Base-by-base conservation (phyloP, 2,329 filamentous ascomycete genomes). In the Neurospora crassa region DNA sequence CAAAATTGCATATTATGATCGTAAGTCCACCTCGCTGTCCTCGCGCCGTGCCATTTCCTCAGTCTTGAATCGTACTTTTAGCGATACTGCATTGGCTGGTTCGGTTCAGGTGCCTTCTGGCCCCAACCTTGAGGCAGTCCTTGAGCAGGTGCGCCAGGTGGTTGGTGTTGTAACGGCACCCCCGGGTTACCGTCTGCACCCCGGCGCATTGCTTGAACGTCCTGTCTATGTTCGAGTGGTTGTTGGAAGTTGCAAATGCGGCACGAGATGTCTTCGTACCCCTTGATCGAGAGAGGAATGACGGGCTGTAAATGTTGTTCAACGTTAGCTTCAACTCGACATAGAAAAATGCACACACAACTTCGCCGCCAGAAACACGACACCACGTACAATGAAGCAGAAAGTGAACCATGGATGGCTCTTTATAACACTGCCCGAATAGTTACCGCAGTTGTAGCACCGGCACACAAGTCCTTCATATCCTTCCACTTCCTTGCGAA, bases 231-330 rank as follows among this genome's bases (percentile, higher is more conserved):
- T 74, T 87, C 83, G 70, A 91, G 84, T 11, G 89, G 88, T 79
- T 94, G 91, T 74, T 88, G 86, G 79, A 93, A 94, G 79, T 90
- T 89, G 85, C 92, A 95, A 79, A 94, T 89, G 77, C 89, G 86
- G 83, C 92, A 95, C 72, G 85, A 83, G 71, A 95, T 86, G 77
- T 93, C 91, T 76, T 90, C 84, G 80, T 90, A 90, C 70, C 88
- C 88, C 71, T 87, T 85, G 74, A 90, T 83, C 67, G 88, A 90
- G 77, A 94, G 90, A 0, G 92, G 92, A 37, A 94, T 84, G 67
- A 94, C 80, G 68, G 92, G 92, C 86, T 90, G 72, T 34, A n/a
- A 67, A 12, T 40, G 40, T 41, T 67, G 53, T 68, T 63, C 14
- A 63, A n/a, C 14, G 14, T 63, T 63, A 63, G 29, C 53, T 34